These are phyloP conservation scores for Nissolia schottii DNA, from an alignment of 306 rosid species.

Conservation along the genomic window DNA sequence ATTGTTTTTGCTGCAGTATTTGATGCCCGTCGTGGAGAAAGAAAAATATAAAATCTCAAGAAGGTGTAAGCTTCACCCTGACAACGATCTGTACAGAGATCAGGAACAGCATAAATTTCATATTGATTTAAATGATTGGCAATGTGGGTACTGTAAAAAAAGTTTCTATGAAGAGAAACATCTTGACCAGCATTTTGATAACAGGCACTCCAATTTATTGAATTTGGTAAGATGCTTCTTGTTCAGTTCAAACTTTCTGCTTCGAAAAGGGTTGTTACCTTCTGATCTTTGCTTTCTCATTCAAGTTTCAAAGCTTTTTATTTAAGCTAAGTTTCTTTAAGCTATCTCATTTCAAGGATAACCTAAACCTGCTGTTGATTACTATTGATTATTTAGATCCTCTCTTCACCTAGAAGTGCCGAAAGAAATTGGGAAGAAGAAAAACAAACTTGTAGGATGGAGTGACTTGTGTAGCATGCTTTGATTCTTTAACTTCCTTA, in stretches of 20 bases:
- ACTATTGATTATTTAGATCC: neutral
- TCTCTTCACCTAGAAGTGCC: neutral
- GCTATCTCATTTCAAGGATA: neutral
- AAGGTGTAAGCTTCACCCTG: constrained; percentile 46
- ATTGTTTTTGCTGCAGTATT: constrained; percentile 36
- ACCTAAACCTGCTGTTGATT: neutral
- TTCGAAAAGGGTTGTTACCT: neutral
- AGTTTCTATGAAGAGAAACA: constrained; percentile 47
- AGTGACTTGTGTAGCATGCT: neutral
- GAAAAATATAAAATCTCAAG: constrained; percentile 40
- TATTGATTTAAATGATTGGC: constrained; percentile 46
- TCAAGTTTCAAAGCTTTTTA: neutral
- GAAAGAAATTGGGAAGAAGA: too few relatives aligned
- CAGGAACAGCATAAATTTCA: constrained; percentile 50
- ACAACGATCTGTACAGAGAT: constrained; percentile 52
- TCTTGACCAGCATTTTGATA: constrained; percentile 75
- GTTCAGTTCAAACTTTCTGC: neutral
- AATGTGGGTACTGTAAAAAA: constrained; percentile 52
- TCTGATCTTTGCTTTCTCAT: neutral
- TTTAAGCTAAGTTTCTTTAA: neutral
- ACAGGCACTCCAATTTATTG: constrained; percentile 63
- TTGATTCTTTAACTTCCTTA: constrained; percentile 1
- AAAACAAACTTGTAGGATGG: neutral
- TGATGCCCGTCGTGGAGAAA: constrained; percentile 52
- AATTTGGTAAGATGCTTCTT: constrained; percentile 46